These are phyloP conservation scores for Piromyces finnis DNA, from an alignment of 192 early-diverging fungal species.

Conservation along the genomic window DNA sequence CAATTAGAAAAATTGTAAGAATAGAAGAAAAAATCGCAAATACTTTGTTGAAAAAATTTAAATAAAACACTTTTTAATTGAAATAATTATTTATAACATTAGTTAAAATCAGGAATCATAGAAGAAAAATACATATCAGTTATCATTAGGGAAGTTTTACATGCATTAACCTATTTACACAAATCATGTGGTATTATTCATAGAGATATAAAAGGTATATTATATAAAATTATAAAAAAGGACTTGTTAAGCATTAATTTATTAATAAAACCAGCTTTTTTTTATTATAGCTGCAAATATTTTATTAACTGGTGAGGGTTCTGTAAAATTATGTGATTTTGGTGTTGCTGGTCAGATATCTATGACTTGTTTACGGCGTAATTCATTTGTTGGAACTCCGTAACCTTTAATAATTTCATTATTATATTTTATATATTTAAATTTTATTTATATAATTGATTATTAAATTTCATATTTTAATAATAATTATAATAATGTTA, in stretches of 20 bases:
- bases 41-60: too few relatives aligned
- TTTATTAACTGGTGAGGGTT: slow-evolving; percentile 22
- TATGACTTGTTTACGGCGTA: slow-evolving; percentile 20
- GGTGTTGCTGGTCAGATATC: slow-evolving; percentile 41
- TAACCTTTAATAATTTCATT: slow-evolving; percentile 10
- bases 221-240: background rate
- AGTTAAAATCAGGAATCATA: slow-evolving; percentile 63
- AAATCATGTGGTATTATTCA: slow-evolving; percentile 82
- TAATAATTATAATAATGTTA: too few relatives aligned
- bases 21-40: background rate
- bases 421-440: background rate
- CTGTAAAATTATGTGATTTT: slow-evolving; percentile 38
- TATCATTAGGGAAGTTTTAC: slow-evolving; percentile 72
- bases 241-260: background rate
- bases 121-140: slow-evolving; percentile 80
- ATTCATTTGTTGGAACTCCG: slow-evolving; percentile 91
- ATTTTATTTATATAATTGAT: background rate
- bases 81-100: background rate
- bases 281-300: slow-evolving; percentile 46
- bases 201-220: slow-evolving; percentile 84
- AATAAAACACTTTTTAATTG: too few relatives aligned
- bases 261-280: background rate
- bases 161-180: slow-evolving; percentile 83
- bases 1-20: slow-evolving; percentile 55
- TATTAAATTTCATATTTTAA: too few relatives aligned